A percentile compares a stretch with the other conserved stretches of the same genome.
phyloP scores from a whole-genome alignment of 1,139 yeast genomes.

The Geotrichum siamense region DNA sequence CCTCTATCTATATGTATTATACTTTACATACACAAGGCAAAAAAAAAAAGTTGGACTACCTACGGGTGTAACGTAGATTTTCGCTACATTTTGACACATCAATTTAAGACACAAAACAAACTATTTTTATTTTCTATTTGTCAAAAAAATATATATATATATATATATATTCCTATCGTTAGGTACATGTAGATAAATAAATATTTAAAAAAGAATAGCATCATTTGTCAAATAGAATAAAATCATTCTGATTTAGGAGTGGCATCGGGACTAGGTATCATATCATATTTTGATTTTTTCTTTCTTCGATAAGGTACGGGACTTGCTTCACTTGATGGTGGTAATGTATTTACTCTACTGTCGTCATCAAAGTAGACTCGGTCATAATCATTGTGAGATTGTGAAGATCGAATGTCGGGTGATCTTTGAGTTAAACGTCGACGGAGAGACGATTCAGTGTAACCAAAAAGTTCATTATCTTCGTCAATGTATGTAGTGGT shows the following conservation, averaged over 20 bases:
- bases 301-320: neutral
- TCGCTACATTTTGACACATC: neutral
- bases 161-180: no score
- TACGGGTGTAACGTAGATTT: no score
- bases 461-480: neutral
- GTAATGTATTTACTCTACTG: neutral
- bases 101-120: no score
- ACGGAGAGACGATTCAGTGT: neutral
- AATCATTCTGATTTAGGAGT: neutral
- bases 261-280: slow-evolving; percentile 2
- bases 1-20: no score
- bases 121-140: no score
- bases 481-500: slow-evolving; percentile 1
- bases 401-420: neutral
- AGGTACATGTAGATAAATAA: neutral
- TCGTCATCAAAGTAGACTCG: slow-evolving; percentile 6
- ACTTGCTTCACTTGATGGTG: neutral
- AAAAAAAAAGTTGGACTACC: no score
- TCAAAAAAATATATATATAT: no score
- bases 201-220: neutral
- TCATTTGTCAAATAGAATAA: no score
- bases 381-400: slow-evolving; percentile 4
- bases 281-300: slow-evolving; percentile 4
- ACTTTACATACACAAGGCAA: neutral
- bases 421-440: neutral